These are phyloP conservation scores for Gracilariopsis chorda DNA, from an alignment of 23 red algal species.

Conservation along the genomic window DNA sequence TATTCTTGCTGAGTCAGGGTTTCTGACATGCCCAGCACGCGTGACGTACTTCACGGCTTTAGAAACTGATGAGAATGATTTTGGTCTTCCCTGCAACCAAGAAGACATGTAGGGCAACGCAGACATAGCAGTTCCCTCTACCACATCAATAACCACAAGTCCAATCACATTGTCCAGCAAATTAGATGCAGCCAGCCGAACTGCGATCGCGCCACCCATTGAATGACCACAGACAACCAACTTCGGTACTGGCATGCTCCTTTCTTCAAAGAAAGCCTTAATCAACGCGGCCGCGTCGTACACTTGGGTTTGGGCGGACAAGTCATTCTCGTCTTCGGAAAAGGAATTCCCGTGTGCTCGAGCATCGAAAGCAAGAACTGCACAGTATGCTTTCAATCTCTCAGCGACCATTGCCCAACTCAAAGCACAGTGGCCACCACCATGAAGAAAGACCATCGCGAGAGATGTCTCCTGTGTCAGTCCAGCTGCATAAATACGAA, in stretches of 20 bases:
- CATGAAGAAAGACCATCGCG: constrained; percentile 79
- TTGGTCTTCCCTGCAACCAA: constrained; percentile 46
- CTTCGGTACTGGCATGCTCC: neutral
- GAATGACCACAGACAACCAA: constrained; percentile 88
- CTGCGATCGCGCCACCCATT: constrained; percentile 97
- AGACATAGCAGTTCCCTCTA: constrained; percentile 89
- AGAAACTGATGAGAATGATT: constrained; percentile 57
- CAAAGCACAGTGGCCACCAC: constrained; percentile 89
- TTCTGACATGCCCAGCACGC: constrained; percentile 65
- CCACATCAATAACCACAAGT: constrained; percentile 95
- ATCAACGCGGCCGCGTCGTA: constrained; percentile 76
- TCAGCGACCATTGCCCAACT: constrained; percentile 66
- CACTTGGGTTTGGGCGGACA: constrained; percentile 73
- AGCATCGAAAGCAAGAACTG: constrained; percentile 89
- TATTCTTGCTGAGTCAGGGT: constrained; percentile 53
- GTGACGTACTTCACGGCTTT: constrained; percentile 72
- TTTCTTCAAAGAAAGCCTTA: constrained; percentile 7
- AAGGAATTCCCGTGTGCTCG: constrained; percentile 86
- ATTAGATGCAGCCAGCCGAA: constrained; percentile 51
- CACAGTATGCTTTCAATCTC: neutral
- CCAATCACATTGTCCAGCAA: constrained; percentile 31
- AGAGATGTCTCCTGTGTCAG: neutral
- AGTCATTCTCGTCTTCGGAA: constrained; percentile 63
- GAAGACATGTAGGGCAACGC: constrained; percentile 85
- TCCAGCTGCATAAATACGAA: constrained; percentile 58